Conservation (phyloP, 495 filamentous ascomycete species). For the Mytilinidion resinicola region DNA sequence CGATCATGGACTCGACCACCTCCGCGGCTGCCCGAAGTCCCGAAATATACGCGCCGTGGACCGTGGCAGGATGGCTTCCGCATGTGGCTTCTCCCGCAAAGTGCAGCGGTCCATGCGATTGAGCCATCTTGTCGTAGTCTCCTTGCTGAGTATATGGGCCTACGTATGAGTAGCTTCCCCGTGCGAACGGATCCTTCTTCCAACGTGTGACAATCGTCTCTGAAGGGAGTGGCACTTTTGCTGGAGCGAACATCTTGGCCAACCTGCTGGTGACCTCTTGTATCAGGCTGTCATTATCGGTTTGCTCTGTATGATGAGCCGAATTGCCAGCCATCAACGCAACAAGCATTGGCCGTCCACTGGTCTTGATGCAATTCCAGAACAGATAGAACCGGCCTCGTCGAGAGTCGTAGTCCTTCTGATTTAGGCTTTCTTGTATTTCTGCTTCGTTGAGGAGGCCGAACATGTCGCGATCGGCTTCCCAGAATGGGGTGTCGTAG, state of each 20-base stretch:
- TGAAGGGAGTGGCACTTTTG: constrained; percentile 61
- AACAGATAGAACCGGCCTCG: constrained; percentile 91
- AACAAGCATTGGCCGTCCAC: constrained; percentile 77
- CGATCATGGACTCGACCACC: constrained; percentile 68
- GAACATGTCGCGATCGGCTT: constrained; percentile 86
- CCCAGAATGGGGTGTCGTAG: constrained; percentile 89
- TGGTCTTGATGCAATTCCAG: constrained; percentile 89
- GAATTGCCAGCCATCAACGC: constrained; percentile 96
- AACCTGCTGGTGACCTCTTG: constrained; percentile 73
- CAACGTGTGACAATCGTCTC: constrained; percentile 94
- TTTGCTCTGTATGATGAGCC: constrained; percentile 77
- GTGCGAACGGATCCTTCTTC: constrained; percentile 80
- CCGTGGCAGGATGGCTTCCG: constrained; percentile 90
- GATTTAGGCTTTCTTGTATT: constrained; percentile 46
- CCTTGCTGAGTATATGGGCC: constrained; percentile 70
- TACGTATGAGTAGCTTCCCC: constrained; percentile 90
- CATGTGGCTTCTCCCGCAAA: constrained; percentile 97
- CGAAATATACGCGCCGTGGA: constrained; percentile 93
- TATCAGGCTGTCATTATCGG: constrained; percentile 65
- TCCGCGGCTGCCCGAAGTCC: constrained; percentile 84
- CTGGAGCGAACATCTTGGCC: constrained; percentile 56
- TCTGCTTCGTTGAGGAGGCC: constrained; percentile 75
- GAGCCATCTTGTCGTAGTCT: constrained; percentile 93
- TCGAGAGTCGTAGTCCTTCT: constrained; percentile 55
- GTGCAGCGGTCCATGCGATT: constrained; percentile 75